Base-by-base conservation (phyloP, 331 rosid genomes). In the Malus hybrid region DNA sequence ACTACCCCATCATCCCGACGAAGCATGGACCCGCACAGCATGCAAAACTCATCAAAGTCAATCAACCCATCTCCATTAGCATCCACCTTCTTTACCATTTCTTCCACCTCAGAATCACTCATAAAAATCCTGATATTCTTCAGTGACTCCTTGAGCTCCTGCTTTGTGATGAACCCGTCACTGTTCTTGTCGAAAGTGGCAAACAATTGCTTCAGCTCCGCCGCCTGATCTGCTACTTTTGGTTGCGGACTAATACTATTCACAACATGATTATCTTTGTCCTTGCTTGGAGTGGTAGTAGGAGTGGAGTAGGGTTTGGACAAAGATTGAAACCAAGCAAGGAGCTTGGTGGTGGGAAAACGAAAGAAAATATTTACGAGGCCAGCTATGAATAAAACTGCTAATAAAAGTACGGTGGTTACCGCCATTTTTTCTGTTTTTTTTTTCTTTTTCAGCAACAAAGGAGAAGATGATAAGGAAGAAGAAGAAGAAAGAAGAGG, bases 41-140 rank as follows among this genome's bases (percentile, higher is more conserved):
- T 66, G 60, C 96, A 86, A 55, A 93, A 93, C 88, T 93, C 98
- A 1, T 84, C 85, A 65, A 93, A 93, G 55, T 93, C 98, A 18
- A 93, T 78, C 82, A 93, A 67, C 18, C 92, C 98, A 60, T 93
- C 97, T 13, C 92, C 92, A 22, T 93, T 91, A 5, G 89, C 84
- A 70, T 93, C 98, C 62, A 85, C 85, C 72, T 82, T 88, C 42
- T 16, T 65, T 34, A 93, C 72, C 66, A 88, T 80, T n/a, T 91
- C 97, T 19, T 89, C 93, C 1, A 83, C 83, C 74, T 88, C 98
- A 5, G 19, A 32, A 4, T 91, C 92, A 1, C 88, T 72, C 85
- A 91, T 77, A 55, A 79, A 77, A 31, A 91, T 86, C 63, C 87
- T 86, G 36, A 91, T 81, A 83, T 89, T 91, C 80, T 68, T 91